Base-by-base conservation (phyloP, 176 grass and related monocot genomes). In the Microstegium vimineum region DNA sequence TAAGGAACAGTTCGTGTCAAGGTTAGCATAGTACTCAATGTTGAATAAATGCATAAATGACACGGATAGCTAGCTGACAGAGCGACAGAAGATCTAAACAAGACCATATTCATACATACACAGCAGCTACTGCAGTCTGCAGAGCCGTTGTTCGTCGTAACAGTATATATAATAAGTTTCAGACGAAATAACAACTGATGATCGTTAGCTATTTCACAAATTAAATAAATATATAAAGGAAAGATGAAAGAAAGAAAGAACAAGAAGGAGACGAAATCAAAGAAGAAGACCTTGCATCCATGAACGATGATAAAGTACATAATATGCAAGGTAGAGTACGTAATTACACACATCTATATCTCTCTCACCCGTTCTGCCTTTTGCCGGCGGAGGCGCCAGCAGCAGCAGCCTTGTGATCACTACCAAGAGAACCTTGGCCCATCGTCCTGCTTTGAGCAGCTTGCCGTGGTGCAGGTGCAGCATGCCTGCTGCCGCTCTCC, bases 361-460 rank as follows among this genome's bases (percentile, higher is more conserved):
- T 18, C 42, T 22, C 71, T 85, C 76, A 85, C 40, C 71, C 47
- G 34, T 73, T 35, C 25, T 26, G 26, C 42, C 69, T 76, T 26
- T 43, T 31, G 62, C 34, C 34, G 52, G 62, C 34, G 52, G 62
- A 62, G 33, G 25, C 2, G 63, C 71, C 40, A 10, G 41, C 25
- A 17, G 41, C 25, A 17, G 69, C 13, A 8, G 27, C 62, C 51
- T 75, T 37, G 20, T 16, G 33, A 73, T 73, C 75, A 37, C 60
- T 60, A 60, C 8, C 27, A 25, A 68, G 66, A n/a, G 9, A 8
- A 38, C 43, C 67, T 5, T 40, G 6, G 22, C 28, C 34, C 30
- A 6, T 34, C 30, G 4, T 34, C 47, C 69, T 37, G 66, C 66
- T 80, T 23, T 11, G 60, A 30, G 31, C 66, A 64, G 23, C 57